These are phyloP conservation scores for Aspergillus sparsus DNA, from an alignment of 495 filamentous ascomycete genomes.

Conservation along the genomic window DNA sequence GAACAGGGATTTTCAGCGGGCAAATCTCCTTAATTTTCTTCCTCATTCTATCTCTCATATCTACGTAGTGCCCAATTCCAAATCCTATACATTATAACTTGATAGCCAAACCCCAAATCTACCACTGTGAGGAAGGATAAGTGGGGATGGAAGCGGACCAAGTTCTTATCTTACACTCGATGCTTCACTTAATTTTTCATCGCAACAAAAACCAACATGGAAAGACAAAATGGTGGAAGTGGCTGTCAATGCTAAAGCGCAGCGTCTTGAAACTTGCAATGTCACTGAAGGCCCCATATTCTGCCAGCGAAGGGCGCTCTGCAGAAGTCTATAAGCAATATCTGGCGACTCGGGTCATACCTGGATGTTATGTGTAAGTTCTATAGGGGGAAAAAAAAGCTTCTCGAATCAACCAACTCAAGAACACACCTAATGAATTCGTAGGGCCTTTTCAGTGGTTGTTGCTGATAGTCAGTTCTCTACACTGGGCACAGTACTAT, in stretches of 20 bases:
- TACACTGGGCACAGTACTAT: slow-evolving; percentile 72
- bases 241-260: slow-evolving; percentile 66
- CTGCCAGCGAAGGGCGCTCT: not conserved
- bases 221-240: slow-evolving; percentile 70
- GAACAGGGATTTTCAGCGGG: too few relatives aligned
- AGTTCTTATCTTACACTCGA: slow-evolving; percentile 34
- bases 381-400: too few relatives aligned
- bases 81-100: too few relatives aligned
- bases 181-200: slow-evolving; percentile 66
- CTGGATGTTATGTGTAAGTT: slow-evolving; percentile 50
- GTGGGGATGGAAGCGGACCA: slow-evolving; percentile 34
- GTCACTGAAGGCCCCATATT: slow-evolving; percentile 33
- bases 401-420: not conserved
- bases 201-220: slow-evolving; percentile 84
- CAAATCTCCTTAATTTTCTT: too few relatives aligned
- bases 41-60: too few relatives aligned
- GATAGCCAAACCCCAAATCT: too few relatives aligned
- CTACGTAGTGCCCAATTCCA: too few relatives aligned
- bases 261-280: slow-evolving; percentile 53
- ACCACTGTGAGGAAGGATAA: not conserved
- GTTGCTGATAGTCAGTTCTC: slow-evolving; percentile 72
- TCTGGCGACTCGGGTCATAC: slow-evolving; percentile 38
- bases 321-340: slow-evolving; percentile 29
- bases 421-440: not conserved
- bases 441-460: slow-evolving; percentile 67